A percentile compares a stretch with the other conserved stretches of the same genome.
phyloP scores from a whole-genome alignment of 176 grass and related monocot species.

The Bolboschoenus planiculmis region DNA sequence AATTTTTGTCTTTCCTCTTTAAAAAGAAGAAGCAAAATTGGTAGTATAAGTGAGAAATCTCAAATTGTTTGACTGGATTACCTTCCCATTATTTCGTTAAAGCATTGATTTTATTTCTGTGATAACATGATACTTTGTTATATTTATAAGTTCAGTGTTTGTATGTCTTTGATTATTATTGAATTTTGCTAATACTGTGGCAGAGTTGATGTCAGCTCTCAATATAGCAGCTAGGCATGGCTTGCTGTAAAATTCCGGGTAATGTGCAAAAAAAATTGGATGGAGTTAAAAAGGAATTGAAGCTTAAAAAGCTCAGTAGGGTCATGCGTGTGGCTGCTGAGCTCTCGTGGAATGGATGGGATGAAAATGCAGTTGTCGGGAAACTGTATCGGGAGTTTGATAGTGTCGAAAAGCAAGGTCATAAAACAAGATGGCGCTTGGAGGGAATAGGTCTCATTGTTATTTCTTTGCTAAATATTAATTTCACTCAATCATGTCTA shows the following conservation, averaged over 20 bases:
- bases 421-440: neutral
- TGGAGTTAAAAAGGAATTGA: neutral
- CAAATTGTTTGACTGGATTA: neutral
- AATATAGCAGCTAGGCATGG: neutral
- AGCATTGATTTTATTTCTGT: neutral
- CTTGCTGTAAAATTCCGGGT: neutral
- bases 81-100: neutral
- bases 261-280: neutral
- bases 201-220: neutral
- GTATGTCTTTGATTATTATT: neutral
- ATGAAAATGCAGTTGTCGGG: neutral
- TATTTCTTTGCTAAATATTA: neutral
- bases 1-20: neutral
- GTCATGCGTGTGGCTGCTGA: neutral
- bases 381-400: neutral
- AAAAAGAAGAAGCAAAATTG: neutral
- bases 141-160: neutral
- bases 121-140: neutral
- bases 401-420: neutral
- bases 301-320: neutral
- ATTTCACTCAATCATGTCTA: neutral
- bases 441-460: neutral
- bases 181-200: neutral
- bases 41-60: neutral
- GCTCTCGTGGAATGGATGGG: neutral